Evolutionary conservation across 176 grass and related monocot species (phyloP), one percentile per base, ranked within the genome.

Genomic region (Puccinellia tenuiflora): DNA sequence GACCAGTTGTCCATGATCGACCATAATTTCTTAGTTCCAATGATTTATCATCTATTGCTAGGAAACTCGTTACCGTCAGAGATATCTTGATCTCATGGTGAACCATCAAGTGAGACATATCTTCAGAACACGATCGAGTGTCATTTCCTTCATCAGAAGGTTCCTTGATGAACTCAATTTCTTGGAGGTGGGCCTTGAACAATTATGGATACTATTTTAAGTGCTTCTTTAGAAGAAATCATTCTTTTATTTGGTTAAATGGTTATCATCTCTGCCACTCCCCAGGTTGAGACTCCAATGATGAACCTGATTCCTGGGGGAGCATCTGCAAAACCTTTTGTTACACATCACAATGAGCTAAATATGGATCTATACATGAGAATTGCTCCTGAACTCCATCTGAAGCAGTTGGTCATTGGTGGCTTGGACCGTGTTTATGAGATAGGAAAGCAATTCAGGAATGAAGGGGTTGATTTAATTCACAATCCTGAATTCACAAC

Each of bases 401-500:
- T 97, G 62, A 97, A 97, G 79, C 76, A 97, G 83, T 80, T 97
- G 57, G 89, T 97, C 76, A 85, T 97, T 2, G 91, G 94, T 78
- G 91, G 94, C 30, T 62, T 97, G 55, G 91, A 97, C 20, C 85
- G 94, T 72, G 94, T 97, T 51, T 97, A 97, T 84, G 94, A 97
- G 83, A 94, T 97, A 76, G 91, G 94, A 78, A 97, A 94, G 34
- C 91, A 94, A 83, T 97, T 97, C 79, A 90, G 94, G 83, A 97
- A 97, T 37, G 91, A 97, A 90, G 94, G 94, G 77, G 88, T 97
- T 67, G 94, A 94, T 87, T 92, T 97, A 75, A 97, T 91, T 38
- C 94, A 97, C 71, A 97, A 90, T 87, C 91, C 94, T 74, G 94
- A 97, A 84, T 97, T 97, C 72, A 97, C 94, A 16, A 86, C 85